Base-by-base conservation (phyloP, 1,284 basidiomycete species). In the Cryptococcus floricola region DNA sequence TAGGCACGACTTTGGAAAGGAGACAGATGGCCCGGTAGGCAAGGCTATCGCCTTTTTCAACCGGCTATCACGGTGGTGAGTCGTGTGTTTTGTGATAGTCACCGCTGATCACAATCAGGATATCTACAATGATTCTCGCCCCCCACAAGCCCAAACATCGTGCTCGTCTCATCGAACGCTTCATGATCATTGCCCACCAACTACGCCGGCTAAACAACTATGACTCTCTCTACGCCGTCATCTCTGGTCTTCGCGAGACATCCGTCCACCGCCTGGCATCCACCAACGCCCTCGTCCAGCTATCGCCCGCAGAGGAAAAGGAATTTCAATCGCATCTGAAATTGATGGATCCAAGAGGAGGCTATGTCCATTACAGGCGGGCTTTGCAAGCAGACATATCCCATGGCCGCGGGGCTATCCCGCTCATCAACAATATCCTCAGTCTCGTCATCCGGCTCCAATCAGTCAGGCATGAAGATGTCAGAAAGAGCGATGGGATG, bases 131-230 rank as follows among this genome's bases (percentile, higher is more conserved):
- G 57, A 67, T 78, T 34, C 65, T 77, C 19, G 70, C 73, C 0
- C 67, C 68, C 37, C 65, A 67, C 2, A 76, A 76, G 53, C 57
- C 74, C 28, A 76, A 77, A 55, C 59, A 69, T 50, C 73, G 76
- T 2, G 75, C 73, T 1, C 63, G 64, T 42, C 62, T 74, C n/a
- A 76, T 72, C 57, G 76, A 77, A 53, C 61, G 64, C 9, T 75
- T 78, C 55, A 67, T 74, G 42, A 52, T 61, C 27, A 69, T 77
- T 27, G 63, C 69, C 3, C 69, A 72, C 42, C 71, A 76, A 41
- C 68, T 78, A 0, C 75, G 75, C 14, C 67, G 67, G n/a, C 50
- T 76, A 38, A 73, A 74, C 64, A 77, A 78, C 59, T 78, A 78
- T 60, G 73, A 75, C 48, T 67, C 70, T 7, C 64, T 76, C 0